A percentile compares a stretch with the other conserved stretches of the same genome.
Evolutionary conservation across 2,329 filamentous ascomycete species (phyloP).

Genomic region (Leptographium radiaticola): DNA sequence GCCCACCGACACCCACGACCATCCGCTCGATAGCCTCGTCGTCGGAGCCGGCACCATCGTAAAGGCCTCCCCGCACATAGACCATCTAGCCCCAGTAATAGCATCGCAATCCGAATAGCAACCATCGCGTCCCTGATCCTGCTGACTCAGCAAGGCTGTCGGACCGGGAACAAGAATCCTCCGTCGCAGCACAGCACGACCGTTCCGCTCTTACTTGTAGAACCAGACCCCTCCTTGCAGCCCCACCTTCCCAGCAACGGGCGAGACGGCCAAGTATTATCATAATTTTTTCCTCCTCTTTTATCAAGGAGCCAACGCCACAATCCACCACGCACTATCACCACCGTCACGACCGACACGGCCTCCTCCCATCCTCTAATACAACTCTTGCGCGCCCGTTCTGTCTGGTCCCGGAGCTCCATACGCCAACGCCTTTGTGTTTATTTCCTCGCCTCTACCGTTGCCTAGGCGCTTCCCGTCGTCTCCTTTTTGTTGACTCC

Average conservation of each 20-base stretch:
- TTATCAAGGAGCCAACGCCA: background rate
- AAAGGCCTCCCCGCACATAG: background rate
- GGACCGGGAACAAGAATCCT: background rate
- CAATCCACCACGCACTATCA: background rate
- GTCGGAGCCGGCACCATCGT: constrained; percentile 46
- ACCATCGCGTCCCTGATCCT: no score
- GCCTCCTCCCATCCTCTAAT: background rate
- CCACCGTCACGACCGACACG: background rate
- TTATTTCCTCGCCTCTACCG: background rate
- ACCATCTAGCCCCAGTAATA: background rate
- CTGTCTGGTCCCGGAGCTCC: background rate
- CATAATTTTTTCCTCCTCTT: constrained; percentile 1
- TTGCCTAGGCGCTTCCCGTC: background rate
- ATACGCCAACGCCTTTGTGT: background rate
- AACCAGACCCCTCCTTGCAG: constrained; percentile 4
- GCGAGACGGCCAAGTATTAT: background rate
- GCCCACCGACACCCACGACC: constrained; percentile 65
- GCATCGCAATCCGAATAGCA: background rate
- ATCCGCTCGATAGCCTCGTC: constrained; percentile 64
- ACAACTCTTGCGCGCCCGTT: background rate
- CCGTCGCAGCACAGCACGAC: background rate
- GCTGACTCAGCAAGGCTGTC: constrained; percentile 8
- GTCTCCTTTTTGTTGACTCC: background rate
- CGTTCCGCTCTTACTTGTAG: background rate
- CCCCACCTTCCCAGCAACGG: constrained; percentile 13